Base-by-base conservation (phyloP, 208 protist genomes). In the Leishmania mexicana region DNA sequence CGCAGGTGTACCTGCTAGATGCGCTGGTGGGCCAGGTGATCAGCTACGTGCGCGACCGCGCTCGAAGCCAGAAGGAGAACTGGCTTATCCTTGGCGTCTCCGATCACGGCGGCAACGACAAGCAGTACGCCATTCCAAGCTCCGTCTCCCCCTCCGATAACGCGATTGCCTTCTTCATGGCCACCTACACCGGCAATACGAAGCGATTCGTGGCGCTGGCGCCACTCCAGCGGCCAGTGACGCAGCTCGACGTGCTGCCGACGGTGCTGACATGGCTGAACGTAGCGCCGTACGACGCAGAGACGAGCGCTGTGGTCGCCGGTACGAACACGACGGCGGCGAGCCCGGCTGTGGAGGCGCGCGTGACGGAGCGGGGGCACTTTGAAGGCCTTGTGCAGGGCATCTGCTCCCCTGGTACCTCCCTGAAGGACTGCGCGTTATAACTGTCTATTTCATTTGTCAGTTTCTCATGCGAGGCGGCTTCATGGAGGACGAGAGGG, bases 211-310 rank as follows among this genome's bases (percentile, higher is more conserved):
- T 89, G 15, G 57, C 35, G 28, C 83, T 96, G 62, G 62, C 83
- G 21, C 83, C 87, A 40, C 78, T 95, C 40, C 71, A 80, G 80
- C 81, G 80, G 51, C 85, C 90, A n/a, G 81, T 85, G 60, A 87
- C 89, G 54, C 89, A 93, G 78, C 83, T 95, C 64, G 93, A 96
- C 78, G 90, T 94, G 31, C 81, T 89, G 49, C 91, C 93, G 76
- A 96, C 93, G 53, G 89, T 89, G 53, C 87, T 96, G 81, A 85
- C 85, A 51, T 96, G 93, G 93, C 83, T 96, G 38, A 88, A 89
- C 81, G 72, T 95, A 4, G 88, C 85, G 0, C 91, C 93, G 49
- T 94, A 83, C 78, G 91, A 94, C 70, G 85, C 84, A 31, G 84
- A 68, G 54, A 93, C 91, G 80, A 81, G 85, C 57, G 81, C 68